Conservation (phyloP, 805 yeast genomes). For the Yamadazyma endophytica region DNA sequence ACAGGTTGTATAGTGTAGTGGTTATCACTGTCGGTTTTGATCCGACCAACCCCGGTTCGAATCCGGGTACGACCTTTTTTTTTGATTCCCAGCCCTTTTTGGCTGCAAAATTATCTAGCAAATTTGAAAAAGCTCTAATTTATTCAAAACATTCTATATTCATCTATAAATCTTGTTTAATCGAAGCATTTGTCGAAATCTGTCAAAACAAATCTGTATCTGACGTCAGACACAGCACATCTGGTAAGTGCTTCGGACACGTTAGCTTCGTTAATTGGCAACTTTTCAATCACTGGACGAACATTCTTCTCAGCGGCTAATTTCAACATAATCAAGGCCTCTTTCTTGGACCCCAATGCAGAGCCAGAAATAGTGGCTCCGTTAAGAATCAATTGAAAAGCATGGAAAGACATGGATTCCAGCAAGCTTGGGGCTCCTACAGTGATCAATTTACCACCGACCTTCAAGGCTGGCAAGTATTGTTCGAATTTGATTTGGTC, state of each 20-base stretch:
- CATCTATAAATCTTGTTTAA: too few relatives aligned
- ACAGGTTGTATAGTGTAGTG: slow-evolving; percentile 58
- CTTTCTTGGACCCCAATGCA: slow-evolving; percentile 28
- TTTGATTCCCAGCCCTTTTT: slow-evolving; percentile 3
- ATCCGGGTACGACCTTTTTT: slow-evolving; percentile 61
- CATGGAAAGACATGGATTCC: slow-evolving; percentile 17
- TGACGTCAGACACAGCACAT: slow-evolving; percentile 29
- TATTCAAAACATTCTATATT: too few relatives aligned
- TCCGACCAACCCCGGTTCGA: slow-evolving; percentile 83
- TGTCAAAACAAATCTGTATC: slow-evolving; percentile 54
- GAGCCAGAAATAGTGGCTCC: slow-evolving; percentile 26
- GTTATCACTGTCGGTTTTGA: slow-evolving; percentile 81
- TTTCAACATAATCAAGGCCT: slow-evolving; percentile 33
- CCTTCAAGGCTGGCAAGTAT: slow-evolving; percentile 32
- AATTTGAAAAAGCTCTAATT: too few relatives aligned
- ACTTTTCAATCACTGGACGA: slow-evolving; percentile 30
- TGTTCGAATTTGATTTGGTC: slow-evolving; percentile 45
- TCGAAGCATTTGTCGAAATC: slow-evolving; percentile 41
- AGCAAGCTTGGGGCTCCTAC: slow-evolving; percentile 25
- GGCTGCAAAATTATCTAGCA: not conserved
- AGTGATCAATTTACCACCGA: slow-evolving; percentile 18
- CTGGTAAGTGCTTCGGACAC: slow-evolving; percentile 28
- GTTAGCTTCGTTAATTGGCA: slow-evolving; percentile 30
- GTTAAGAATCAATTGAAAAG: slow-evolving; percentile 19
- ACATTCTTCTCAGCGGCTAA: slow-evolving; percentile 33